Evolutionary conservation across 768 basidiomycete species (phyloP).

Genomic region (Psilocybe sp.): DNA sequence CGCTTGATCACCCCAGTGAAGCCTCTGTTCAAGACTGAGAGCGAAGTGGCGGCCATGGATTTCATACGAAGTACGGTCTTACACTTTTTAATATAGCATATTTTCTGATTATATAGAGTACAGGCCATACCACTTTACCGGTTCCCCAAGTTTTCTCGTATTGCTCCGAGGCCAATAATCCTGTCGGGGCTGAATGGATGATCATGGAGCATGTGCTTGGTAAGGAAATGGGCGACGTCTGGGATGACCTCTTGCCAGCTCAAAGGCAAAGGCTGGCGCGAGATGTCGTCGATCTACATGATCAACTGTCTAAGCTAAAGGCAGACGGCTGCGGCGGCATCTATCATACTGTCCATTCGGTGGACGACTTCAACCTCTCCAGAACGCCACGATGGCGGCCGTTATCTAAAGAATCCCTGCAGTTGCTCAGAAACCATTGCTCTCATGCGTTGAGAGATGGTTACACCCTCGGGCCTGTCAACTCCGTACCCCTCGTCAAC

Average conservation of each 20-base stretch:
- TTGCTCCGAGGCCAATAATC: constrained; percentile 14
- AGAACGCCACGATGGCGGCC: constrained; percentile 7
- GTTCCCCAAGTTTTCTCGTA: constrained; percentile 11
- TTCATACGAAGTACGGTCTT: too few species aligned
- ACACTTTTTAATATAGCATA: too few species aligned
- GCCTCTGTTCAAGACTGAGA: too few species aligned
- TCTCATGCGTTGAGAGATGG: constrained; percentile 2
- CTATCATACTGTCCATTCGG: constrained; percentile 7
- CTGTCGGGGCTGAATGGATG: constrained; percentile 15
- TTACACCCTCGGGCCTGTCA: constrained; percentile 9
- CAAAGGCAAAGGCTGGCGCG: constrained; percentile 10
- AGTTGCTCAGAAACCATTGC: constrained; percentile 3
- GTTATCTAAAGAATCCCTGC: constrained; percentile 5
- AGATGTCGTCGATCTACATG: constrained; percentile 8
- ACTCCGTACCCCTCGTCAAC: constrained; percentile 7
- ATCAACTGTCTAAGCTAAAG: constrained; percentile 6
- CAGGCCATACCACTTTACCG: constrained; percentile 3
- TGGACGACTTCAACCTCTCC: constrained; percentile 4
- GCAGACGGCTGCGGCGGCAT: constrained; percentile 7
- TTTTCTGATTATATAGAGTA: too few species aligned
- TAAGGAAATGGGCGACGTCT: constrained; percentile 7
- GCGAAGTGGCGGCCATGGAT: too few species aligned
- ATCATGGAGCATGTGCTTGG: constrained; percentile 15
- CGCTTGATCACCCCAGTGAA: too few species aligned
- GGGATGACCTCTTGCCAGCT: background rate